Evolutionary conservation across 768 basidiomycete genomes (phyloP).

Genomic region (Suillus discolor): DNA sequence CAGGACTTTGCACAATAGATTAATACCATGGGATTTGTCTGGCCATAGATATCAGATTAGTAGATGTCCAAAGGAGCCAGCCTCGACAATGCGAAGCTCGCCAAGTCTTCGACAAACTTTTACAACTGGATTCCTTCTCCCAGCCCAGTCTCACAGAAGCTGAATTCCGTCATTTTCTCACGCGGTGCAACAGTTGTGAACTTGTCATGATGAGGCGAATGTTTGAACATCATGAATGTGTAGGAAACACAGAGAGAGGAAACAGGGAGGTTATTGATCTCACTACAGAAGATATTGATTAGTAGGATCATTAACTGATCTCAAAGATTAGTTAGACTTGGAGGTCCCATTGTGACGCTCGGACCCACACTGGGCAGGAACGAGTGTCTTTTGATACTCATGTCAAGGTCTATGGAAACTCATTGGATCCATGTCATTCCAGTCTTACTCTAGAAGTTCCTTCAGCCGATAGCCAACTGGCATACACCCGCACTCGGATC

Average conservation of each 20-base stretch:
- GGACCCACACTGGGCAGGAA: no score
- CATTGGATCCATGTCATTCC: no score
- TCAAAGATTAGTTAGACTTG: no score
- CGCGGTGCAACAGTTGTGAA: not conserved
- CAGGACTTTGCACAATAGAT: not conserved
- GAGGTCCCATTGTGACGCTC: no score
- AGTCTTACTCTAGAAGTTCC: no score
- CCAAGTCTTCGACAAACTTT: not conserved
- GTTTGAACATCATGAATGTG: not conserved
- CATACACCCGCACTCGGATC: no score
- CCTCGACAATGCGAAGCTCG: not conserved
- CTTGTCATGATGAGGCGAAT: conserved; percentile 4
- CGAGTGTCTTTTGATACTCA: no score
- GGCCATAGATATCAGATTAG: conserved; percentile 1
- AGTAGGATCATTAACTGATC: not conserved
- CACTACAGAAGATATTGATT: not conserved
- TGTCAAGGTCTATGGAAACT: no score
- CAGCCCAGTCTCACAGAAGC: not conserved
- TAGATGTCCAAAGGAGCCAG: not conserved
- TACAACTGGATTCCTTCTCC: conserved; percentile 4
- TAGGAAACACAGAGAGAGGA: not conserved
- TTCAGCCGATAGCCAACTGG: no score
- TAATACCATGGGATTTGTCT: not conserved
- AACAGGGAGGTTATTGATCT: not conserved
- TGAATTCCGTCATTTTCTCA: not conserved